Evolutionary conservation across 1,139 yeast genomes (phyloP), one percentile per base, ranked within the genome.

Genomic region (Geotrichum histeridarum): DNA sequence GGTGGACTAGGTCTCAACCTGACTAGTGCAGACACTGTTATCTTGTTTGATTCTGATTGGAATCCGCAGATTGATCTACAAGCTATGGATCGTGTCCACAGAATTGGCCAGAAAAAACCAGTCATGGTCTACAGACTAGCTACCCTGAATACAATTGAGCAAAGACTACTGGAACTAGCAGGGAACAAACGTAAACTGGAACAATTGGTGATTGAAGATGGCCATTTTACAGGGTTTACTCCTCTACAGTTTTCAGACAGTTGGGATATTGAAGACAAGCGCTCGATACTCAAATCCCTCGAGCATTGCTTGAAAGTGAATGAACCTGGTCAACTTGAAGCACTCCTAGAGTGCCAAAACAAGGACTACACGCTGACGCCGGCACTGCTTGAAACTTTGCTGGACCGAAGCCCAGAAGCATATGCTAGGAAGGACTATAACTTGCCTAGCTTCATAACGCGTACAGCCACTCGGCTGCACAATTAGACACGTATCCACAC

Each of bases 61-160:
- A 93, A 93, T 64, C 99, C 99, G 0, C 98, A 93, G 66, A 91
- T 89, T 62, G 98, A 93, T 69, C 72, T 90, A 51, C 99, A 93
- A 67, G 98, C 98, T 0, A 93, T 93, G 80, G 98, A 91, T 65
- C 77, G 99, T 57, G 95, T 88, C 12, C 98, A 93, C 68, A 76
- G 99, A 65, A 88, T 93, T 55, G 98, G 99, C 0, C 99, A 93
- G 68, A 76, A 73, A 0, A 82, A 79, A 53, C 96, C 96, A 0
- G 96, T 90, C 1, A 77, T 88, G 46, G 80, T 93, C 1, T 88
- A 82, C 65, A 77, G 98, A 57, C 76, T 93, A 44, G 83, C 90
- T 18, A 79, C 89, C 9, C 78, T 80, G 48, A 82, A 87, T 61
- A 87, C 96, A 0, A 80, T 91, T 39, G 99, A 93, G 70, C 93